Percentiles rank a stretch among this genome's conserved stretches.
These are phyloP conservation scores for Pleoardoris graminearum DNA, from an alignment of 2,329 filamentous ascomycete species.

Conservation along the genomic window DNA sequence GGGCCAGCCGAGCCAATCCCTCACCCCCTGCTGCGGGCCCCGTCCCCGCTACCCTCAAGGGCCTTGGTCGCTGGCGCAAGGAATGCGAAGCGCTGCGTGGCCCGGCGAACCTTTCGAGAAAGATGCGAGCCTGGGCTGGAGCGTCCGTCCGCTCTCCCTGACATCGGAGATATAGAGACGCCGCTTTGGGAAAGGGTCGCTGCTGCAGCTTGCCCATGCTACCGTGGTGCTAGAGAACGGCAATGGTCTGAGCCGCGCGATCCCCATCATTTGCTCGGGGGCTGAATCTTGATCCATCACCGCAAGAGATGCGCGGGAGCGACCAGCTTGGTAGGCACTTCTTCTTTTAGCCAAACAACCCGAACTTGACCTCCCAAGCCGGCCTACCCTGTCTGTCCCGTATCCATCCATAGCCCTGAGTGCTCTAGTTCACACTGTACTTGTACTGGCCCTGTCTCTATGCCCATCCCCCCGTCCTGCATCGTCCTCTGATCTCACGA, in stretches of 20 bases:
- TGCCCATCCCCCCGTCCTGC: slow-evolving; percentile 28
- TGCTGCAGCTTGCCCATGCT: slow-evolving; percentile 54
- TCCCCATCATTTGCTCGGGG: slow-evolving; percentile 49
- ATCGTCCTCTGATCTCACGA: slow-evolving; percentile 20
- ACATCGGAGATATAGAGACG: slow-evolving; percentile 47
- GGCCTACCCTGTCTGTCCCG: slow-evolving; percentile 41
- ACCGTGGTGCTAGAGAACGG: slow-evolving; percentile 50
- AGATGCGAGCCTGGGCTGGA: slow-evolving; percentile 41
- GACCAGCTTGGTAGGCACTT: slow-evolving; percentile 44
- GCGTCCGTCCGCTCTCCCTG: slow-evolving; percentile 44
- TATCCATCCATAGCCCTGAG: slow-evolving; percentile 40
- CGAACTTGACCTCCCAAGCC: slow-evolving; percentile 32
- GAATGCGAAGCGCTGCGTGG: slow-evolving; percentile 44
- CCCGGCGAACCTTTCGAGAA: slow-evolving; percentile 39
- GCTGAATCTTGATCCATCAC: slow-evolving; percentile 51
- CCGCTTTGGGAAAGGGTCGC: slow-evolving; percentile 49
- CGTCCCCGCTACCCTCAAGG: slow-evolving; percentile 25
- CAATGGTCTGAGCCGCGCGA: slow-evolving; percentile 51
- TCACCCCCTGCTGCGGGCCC: slow-evolving; percentile 23
- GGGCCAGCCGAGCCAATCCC: slow-evolving; percentile 39
- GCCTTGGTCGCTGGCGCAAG: slow-evolving; percentile 41
- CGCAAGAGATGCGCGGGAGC: slow-evolving; percentile 35
- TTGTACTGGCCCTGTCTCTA: slow-evolving; percentile 37
- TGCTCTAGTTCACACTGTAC: slow-evolving; percentile 34
- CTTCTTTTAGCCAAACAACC: slow-evolving; percentile 48